phyloP scores from a whole-genome alignment of 2,329 filamentous ascomycete species.

The Phoma sp. region DNA sequence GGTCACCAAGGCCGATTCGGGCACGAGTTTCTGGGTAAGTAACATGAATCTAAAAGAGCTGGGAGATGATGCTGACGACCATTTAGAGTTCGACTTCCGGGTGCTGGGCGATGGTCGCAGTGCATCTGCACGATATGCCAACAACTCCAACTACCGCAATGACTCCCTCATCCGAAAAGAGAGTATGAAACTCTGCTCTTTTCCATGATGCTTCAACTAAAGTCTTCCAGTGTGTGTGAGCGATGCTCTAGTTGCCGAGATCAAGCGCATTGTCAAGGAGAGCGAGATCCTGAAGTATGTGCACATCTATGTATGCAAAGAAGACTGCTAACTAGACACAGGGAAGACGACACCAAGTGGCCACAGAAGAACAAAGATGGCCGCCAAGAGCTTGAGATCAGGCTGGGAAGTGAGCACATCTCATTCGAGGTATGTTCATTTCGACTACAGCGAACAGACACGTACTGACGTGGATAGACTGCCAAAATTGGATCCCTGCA shows the following conservation, averaged over 20 bases:
- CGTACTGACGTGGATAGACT: conserved; percentile 66
- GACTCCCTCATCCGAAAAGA: conserved; percentile 99
- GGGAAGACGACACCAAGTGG: conserved; percentile 98
- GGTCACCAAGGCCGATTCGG: conserved; percentile 97
- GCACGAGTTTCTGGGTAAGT: conserved; percentile 92
- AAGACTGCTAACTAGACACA: conserved; percentile 50
- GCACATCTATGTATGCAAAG: neutral
- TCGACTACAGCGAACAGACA: neutral
- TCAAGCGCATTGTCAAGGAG: conserved; percentile 95
- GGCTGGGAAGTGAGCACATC: conserved; percentile 93
- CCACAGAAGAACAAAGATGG: conserved; percentile 99
- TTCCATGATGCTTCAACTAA: conserved; percentile 7
- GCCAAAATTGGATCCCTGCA: conserved; percentile 97
- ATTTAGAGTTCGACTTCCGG: conserved; percentile 90
- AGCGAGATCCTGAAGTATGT: conserved; percentile 94
- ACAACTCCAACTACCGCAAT: conserved; percentile 99
- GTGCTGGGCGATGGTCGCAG: conserved; percentile 91
- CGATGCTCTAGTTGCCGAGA: conserved; percentile 86
- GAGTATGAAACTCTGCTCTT: conserved; percentile 67
- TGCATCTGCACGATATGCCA: conserved; percentile 93
- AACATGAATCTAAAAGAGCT: neutral
- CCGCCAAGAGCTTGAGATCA: conserved; percentile 93
- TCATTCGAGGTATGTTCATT: conserved; percentile 81
- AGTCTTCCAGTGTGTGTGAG: conserved; percentile 85
- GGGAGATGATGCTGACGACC: conserved; percentile 14